Base-by-base conservation (phyloP, 768 basidiomycete genomes). In the Pholiota microspora region DNA sequence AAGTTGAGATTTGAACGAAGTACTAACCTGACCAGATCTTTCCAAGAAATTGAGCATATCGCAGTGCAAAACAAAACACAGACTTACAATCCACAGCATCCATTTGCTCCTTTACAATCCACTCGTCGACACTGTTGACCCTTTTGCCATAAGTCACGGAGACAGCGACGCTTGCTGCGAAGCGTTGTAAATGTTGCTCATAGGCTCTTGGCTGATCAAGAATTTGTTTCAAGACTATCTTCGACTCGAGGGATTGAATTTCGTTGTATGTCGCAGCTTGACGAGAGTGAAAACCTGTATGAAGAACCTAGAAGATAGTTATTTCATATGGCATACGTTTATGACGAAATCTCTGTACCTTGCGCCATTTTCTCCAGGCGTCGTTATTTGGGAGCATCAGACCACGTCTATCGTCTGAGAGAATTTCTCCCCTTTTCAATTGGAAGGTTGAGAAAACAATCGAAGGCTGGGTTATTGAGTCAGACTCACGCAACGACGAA, bases 211-310 rank as follows among this genome's bases (percentile, higher is more conserved):
- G 77, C 3, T 74, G 66, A 18, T 67, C 62, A 7, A 77, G 55
- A 29, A 80, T 61, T 44, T 81, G 70, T 18, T 72, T 65, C 58
- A 81, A 58, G 12, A 75, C 63, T 7, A 79, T 60, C 42, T 75
- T 76, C 1, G 77, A 78, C 60, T 80, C 80, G 3, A 79, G 62
- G 15, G 74, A 74, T 53, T 81, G 79, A 15, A 80, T 73, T 1
- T 74, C 73, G 28, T 69, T 69, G 56, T 80, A 81, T 7, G 66
- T 73, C 27, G 74, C 73, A 7, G 77, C 67, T 45, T 70, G 73
- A 28, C 73, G 66, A 13, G 67, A 63, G 48, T 77, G 75, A 54
- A 78, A 77, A 1, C 74, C 75, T 12, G 64, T 61, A 56, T 80
- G 79, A 34, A 79, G 69, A 23, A 79, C 68, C 77, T 78, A 21